Conservation (phyloP, 257 asterid species). For the Jaltomata sinuosa region DNA sequence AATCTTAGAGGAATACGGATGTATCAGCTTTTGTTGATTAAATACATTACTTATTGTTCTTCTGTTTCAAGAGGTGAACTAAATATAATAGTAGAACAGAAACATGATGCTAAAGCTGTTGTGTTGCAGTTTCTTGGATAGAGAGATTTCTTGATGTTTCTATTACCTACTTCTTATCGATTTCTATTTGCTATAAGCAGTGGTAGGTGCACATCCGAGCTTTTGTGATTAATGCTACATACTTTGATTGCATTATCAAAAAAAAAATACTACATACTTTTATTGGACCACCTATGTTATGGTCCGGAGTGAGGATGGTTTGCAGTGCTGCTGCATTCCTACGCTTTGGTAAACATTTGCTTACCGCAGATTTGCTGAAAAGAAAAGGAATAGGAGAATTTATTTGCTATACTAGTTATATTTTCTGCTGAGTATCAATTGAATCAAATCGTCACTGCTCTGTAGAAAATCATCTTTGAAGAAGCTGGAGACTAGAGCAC, state of each 20-base stretch:
- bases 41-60: neutral
- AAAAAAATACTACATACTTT: neutral
- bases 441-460: neutral
- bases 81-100: neutral
- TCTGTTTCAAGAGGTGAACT: neutral
- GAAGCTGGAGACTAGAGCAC: neutral
- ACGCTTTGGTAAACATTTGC: neutral
- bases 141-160: neutral
- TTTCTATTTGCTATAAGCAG: neutral
- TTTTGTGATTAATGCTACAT: neutral
- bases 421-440: neutral
- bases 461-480: neutral
- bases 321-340: neutral
- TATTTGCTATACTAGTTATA: neutral
- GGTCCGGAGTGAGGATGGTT: neutral
- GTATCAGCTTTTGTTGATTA: neutral
- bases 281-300: neutral
- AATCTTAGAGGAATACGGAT: no score
- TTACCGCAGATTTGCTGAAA: neutral
- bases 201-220: neutral
- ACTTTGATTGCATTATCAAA: neutral
- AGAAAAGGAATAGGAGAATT: neutral
- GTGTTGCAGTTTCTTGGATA: neutral
- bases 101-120: neutral
- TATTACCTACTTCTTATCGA: neutral